Evolutionary conservation across 371 early-diverging fungal genomes (phyloP).

Genomic region (Mortierella sp.): DNA sequence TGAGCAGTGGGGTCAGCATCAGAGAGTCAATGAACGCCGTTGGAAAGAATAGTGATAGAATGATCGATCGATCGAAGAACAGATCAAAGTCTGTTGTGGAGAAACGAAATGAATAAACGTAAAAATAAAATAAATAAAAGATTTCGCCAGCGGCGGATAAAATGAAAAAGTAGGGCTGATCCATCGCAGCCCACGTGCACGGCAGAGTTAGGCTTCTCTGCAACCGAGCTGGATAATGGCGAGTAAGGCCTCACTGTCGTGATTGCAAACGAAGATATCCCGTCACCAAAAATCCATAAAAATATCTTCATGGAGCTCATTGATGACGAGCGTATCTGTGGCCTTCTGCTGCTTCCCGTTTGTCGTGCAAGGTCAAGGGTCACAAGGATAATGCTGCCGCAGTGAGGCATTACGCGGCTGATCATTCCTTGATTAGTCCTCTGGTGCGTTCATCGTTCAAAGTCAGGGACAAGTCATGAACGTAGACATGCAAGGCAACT

Average conservation of each 20-base stretch:
- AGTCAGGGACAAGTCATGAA: neutral
- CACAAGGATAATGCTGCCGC: neutral
- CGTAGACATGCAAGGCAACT: neutral
- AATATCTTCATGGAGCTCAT: neutral
- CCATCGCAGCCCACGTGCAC: neutral
- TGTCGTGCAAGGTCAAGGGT: neutral
- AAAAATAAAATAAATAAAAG: neutral
- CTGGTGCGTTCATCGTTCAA: neutral
- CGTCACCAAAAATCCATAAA: neutral
- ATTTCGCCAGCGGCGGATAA: too few species aligned
- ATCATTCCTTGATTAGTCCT: neutral
- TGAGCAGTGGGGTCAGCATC: constrained; percentile 48
- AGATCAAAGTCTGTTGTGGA: neutral
- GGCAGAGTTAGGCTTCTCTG: neutral
- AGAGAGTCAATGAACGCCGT: constrained; percentile 15
- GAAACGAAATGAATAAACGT: neutral
- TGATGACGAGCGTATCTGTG: neutral
- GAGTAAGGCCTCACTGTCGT: neutral
- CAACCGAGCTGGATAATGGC: neutral
- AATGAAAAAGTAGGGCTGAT: neutral
- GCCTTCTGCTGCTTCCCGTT: neutral
- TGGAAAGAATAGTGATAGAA: constrained; percentile 4
- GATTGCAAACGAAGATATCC: too few species aligned
- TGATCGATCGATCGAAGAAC: neutral
- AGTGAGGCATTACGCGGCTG: neutral